Base-by-base conservation (phyloP, 768 basidiomycete species). In the Calvatia gigantea region DNA sequence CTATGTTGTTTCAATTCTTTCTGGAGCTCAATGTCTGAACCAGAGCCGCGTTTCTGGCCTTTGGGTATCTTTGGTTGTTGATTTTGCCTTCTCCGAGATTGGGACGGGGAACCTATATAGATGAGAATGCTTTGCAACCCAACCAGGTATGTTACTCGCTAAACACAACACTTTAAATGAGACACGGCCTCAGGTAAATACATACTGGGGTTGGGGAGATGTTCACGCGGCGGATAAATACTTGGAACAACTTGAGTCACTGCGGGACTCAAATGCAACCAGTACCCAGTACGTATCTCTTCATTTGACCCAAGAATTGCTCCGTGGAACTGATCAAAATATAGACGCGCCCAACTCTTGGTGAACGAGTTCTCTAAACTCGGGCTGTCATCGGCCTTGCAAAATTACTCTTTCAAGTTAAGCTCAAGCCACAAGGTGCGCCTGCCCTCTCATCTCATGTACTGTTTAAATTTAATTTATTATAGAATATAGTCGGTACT, bases 71-170 rank as follows among this genome's bases (percentile, higher is more conserved):
- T n/a, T 98, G 94, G 93, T 80, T 97, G 70, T 60, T 87, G n/a
- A 71, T 81, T 4, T 75, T 97, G 50, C 95, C 95, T 3, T 76
- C 79, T 11, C 74, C 83, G 4, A 72, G 72, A 1, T 75, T 95
- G 4, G 85, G 84, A 15, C 78, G 83, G 59, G 68, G 73, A 7
- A 90, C 85, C 7, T 96, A 93, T 66, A 88, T 96, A 47, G 94
- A 96, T 67, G 97, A 99, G 73, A 97, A 98, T 68, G 96, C 97
- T 1, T 71, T 99, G 17, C 92, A 95, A 64, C 95, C 97, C 8
- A 87, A 82, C 4, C 94, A 96, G 75, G 95, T 95, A 62, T 46
- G 63, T 51, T 28, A 23, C 9, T 35, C 15, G 46, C 15, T 23
- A 27, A 8, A 41, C 14, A 50, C 11, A 11, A 17, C 32, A 29